A percentile compares a stretch with the other conserved stretches of the same genome.
Evolutionary conservation across 352 stramenopile species (phyloP).

Genomic region (Globisporangium cederbergense): DNA sequence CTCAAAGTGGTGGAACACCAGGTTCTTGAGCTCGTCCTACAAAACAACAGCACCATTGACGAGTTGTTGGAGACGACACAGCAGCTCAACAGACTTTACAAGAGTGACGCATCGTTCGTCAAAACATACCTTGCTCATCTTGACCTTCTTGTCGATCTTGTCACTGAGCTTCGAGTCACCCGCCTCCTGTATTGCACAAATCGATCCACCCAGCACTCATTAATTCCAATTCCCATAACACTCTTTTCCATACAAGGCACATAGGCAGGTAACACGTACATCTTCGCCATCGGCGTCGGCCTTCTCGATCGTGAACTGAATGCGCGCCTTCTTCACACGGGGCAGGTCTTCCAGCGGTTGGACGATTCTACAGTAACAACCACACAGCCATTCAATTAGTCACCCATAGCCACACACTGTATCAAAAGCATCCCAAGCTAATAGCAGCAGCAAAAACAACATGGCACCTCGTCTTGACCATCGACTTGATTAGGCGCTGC

Average conservation of each 20-base stretch:
- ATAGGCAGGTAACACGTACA: constrained; percentile 24
- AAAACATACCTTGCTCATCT: constrained; percentile 80
- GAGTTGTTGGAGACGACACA: constrained; percentile 1
- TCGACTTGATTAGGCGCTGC: constrained; percentile 82
- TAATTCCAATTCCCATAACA: constrained; percentile 3
- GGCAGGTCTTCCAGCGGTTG: constrained; percentile 71
- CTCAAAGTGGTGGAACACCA: constrained; percentile 86
- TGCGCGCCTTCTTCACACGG: constrained; percentile 74
- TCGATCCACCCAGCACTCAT: not conserved
- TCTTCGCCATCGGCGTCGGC: constrained; percentile 61
- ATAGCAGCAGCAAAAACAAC: not conserved
- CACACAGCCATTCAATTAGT: not conserved
- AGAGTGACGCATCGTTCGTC: not conserved
- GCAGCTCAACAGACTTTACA: not conserved
- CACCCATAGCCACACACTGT: not conserved
- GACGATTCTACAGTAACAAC: constrained; percentile 40
- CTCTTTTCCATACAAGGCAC: not conserved
- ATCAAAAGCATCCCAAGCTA: not conserved
- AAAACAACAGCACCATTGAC: not conserved
- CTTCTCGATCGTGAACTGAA: constrained; percentile 85
- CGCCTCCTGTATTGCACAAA: constrained; percentile 31
- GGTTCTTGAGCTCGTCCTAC: constrained; percentile 86
- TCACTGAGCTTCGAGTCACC: constrained; percentile 55
- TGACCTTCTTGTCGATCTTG: constrained; percentile 84
- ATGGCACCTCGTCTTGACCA: constrained; percentile 70